Percentiles rank a stretch among this genome's conserved stretches.
phyloP scores from a whole-genome alignment of 1,284 basidiomycete genomes.

The Sphagnurus paluster region DNA sequence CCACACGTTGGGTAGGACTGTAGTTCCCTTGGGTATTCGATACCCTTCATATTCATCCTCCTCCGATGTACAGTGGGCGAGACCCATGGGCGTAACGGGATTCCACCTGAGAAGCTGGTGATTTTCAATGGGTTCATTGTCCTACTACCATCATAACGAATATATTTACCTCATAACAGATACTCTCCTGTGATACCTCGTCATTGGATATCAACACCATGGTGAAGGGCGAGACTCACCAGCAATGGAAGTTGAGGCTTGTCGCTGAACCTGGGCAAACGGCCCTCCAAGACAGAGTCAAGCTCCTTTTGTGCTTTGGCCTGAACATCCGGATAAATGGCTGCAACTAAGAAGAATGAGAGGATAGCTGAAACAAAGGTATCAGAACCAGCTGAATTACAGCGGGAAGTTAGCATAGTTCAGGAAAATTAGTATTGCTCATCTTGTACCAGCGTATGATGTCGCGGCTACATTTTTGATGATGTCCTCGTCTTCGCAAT shows the following conservation, averaged over 20 bases:
- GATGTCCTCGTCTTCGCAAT: conserved; percentile 30
- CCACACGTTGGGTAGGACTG: conserved; percentile 45
- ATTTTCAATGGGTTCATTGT: not conserved
- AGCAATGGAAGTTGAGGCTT: conserved; percentile 35
- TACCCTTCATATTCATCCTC: conserved; percentile 46
- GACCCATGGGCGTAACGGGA: conserved; percentile 40
- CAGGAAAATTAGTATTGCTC: not conserved
- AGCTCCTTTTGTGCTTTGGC: conserved; percentile 35
- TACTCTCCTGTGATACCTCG: conserved; percentile 24
- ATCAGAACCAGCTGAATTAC: conserved; percentile 31
- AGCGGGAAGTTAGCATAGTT: not conserved
- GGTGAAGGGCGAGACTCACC: conserved; percentile 20
- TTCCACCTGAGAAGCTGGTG: conserved; percentile 41
- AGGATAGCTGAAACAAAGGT: conserved; percentile 33
- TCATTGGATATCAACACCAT: not conserved
- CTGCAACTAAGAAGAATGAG: conserved; percentile 40
- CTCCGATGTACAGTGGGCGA: conserved; percentile 37
- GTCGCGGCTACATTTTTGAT: conserved; percentile 46
- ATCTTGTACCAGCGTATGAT: conserved; percentile 38
- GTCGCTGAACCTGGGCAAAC: conserved; percentile 39
- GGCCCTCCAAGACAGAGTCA: conserved; percentile 30
- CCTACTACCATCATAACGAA: not conserved
- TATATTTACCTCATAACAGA: conserved; percentile 33
- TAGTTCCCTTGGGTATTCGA: conserved; percentile 43
- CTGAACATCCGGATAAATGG: conserved; percentile 38